Evolutionary conservation across 2,329 filamentous ascomycete species (phyloP).

Genomic region (Lasiodiplodia sp.): DNA sequence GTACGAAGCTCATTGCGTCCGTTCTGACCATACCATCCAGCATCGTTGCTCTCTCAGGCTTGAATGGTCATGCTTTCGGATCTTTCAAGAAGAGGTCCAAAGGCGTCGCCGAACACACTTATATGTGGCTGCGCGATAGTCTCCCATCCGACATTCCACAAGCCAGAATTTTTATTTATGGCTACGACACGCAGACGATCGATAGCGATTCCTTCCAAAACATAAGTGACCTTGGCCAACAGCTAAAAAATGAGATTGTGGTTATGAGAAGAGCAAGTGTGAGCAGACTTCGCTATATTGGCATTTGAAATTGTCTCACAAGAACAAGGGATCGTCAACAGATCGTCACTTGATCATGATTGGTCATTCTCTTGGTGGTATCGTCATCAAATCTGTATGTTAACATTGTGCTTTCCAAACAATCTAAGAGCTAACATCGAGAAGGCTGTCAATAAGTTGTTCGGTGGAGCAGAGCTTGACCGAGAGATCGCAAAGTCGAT

Average conservation of each 20-base stretch:
- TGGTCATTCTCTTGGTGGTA: not conserved
- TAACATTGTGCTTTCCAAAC: rapidly evolving
- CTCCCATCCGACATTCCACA: not conserved
- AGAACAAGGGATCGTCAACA: not conserved
- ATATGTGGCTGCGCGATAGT: not conserved
- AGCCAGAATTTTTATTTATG: not conserved
- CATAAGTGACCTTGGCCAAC: not conserved
- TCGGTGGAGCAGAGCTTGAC: rapidly evolving
- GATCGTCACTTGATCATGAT: not conserved
- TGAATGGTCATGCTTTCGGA: too few relatives aligned
- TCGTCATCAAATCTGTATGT: not conserved
- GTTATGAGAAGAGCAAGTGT: not conserved
- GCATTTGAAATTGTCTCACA: not conserved
- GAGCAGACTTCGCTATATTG: not conserved
- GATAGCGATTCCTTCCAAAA: not conserved
- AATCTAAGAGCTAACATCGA: too few relatives aligned
- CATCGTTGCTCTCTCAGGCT: too few relatives aligned
- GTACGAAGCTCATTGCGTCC: too few relatives aligned
- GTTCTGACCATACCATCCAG: too few relatives aligned
- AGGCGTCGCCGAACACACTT: too few relatives aligned
- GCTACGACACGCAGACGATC: not conserved
- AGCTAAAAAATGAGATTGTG: not conserved
- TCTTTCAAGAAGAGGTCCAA: too few relatives aligned
- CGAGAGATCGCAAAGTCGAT: not conserved
- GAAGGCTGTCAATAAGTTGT: not conserved